phyloP scores from a whole-genome alignment of 495 filamentous ascomycete species.

The Amniculicola lignicola region DNA sequence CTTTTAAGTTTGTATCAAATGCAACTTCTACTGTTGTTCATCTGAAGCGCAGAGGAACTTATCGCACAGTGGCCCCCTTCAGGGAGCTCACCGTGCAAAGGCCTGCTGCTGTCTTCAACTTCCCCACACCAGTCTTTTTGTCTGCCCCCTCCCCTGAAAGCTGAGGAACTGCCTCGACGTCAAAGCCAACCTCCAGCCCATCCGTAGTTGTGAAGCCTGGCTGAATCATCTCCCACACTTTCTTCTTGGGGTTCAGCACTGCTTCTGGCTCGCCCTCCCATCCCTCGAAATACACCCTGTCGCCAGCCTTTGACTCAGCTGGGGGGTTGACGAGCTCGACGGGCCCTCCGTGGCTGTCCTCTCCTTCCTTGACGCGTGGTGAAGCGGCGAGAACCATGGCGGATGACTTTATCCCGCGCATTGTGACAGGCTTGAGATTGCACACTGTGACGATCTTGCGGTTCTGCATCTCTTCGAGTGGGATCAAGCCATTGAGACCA shows the following conservation, averaged over 20 bases:
- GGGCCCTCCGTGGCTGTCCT: slow-evolving; percentile 80
- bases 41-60: neutral
- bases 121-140: slow-evolving; percentile 38
- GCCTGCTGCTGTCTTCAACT: slow-evolving; percentile 42
- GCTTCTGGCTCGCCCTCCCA: slow-evolving; percentile 91
- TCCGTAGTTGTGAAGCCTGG: slow-evolving; percentile 88
- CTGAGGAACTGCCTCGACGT: slow-evolving; percentile 59
- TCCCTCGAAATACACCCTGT: slow-evolving; percentile 88
- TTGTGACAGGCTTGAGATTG: slow-evolving; percentile 97
- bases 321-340: slow-evolving; percentile 92
- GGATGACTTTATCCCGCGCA: slow-evolving; percentile 91
- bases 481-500: slow-evolving; percentile 86
- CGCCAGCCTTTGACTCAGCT: slow-evolving; percentile 71
- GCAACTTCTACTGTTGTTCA: too few relatives aligned
- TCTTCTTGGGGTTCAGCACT: slow-evolving; percentile 97
- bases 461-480: slow-evolving; percentile 91
- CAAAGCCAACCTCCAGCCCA: slow-evolving; percentile 73
- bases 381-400: slow-evolving; percentile 98
- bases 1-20: too few relatives aligned
- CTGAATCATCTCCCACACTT: slow-evolving; percentile 94
- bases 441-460: slow-evolving; percentile 92
- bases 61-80: slow-evolving; percentile 37
- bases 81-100: slow-evolving; percentile 41
- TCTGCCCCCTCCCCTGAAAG: slow-evolving; percentile 55
- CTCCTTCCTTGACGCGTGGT: slow-evolving; percentile 70